phyloP scores from a whole-genome alignment of 2,329 filamentous ascomycete species.

The Phyllosticta paracitricarpa region DNA sequence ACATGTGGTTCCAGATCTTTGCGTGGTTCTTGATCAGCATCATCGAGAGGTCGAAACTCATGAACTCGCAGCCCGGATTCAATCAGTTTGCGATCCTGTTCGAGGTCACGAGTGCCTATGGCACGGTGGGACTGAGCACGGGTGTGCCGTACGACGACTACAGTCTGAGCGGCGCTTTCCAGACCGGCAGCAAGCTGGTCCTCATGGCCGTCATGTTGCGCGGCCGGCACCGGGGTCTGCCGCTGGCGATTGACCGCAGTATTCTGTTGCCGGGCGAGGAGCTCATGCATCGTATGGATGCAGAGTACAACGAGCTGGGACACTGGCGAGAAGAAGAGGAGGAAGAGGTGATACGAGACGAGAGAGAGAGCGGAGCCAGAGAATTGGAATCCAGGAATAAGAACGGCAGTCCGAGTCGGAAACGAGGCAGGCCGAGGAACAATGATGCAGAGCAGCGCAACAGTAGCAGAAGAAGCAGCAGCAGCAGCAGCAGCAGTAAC shows the following conservation, averaged over 20 bases:
- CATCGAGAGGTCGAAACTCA: conserved; percentile 49
- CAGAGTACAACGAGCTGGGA: conserved; percentile 15
- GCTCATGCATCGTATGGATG: conserved; percentile 25
- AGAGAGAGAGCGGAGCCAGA: conserved; percentile 2
- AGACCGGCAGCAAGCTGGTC: conserved; percentile 47
- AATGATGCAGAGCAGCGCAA: background rate
- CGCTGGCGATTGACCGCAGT: conserved; percentile 23
- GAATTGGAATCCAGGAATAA: background rate
- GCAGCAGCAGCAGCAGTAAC: background rate
- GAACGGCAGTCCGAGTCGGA: background rate
- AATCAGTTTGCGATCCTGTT: conserved; percentile 34
- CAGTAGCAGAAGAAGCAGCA: no score
- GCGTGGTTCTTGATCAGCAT: conserved; percentile 51
- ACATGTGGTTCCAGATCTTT: conserved; percentile 56
- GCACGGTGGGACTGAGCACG: conserved; percentile 51
- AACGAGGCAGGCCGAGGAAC: background rate
- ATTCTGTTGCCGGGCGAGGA: conserved; percentile 24
- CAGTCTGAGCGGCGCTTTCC: conserved; percentile 47
- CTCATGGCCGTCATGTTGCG: conserved; percentile 47
- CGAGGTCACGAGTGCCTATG: conserved; percentile 49
- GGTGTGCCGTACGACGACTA: conserved; percentile 45
- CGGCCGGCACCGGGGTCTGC: conserved; percentile 21
- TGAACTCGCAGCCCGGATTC: conserved; percentile 25
- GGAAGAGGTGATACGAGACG: conserved; percentile 11
- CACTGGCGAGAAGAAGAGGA: conserved; percentile 10